Conservation (phyloP, 305 asterid genomes). For the Solanum aculeatissimum region DNA sequence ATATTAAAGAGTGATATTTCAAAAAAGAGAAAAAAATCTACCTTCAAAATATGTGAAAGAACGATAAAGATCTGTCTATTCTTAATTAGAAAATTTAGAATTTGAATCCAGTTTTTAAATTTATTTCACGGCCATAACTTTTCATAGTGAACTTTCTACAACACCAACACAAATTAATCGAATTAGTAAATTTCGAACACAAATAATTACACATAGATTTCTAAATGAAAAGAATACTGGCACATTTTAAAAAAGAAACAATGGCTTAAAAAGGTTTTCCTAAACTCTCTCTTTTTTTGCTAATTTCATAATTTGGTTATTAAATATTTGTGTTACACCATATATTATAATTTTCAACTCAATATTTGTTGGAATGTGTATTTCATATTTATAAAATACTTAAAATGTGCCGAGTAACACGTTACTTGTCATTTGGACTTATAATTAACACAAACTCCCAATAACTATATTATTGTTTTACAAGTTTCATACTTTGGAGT, state of each 20-base stretch:
- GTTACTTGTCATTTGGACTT: background rate
- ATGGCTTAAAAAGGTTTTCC: background rate
- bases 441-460: background rate
- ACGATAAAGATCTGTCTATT: background rate
- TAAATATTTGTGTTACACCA: background rate
- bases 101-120: too few relatives aligned
- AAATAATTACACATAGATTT: background rate
- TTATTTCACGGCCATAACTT: background rate
- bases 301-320: background rate
- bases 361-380: background rate
- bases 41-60: background rate
- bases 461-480: background rate
- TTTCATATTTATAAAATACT: background rate
- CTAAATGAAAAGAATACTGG: background rate
- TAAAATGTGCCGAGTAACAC: background rate
- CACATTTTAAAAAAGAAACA: background rate
- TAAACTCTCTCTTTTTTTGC: background rate
- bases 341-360: background rate
- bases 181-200: background rate
- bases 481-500: background rate
- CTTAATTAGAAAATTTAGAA: background rate
- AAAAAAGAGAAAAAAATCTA: background rate
- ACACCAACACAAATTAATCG: background rate
- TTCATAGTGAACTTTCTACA: background rate
- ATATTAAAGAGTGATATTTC: background rate